Conservation (phyloP, 169 alveolate species). For the Plasmodium berghei region DNA sequence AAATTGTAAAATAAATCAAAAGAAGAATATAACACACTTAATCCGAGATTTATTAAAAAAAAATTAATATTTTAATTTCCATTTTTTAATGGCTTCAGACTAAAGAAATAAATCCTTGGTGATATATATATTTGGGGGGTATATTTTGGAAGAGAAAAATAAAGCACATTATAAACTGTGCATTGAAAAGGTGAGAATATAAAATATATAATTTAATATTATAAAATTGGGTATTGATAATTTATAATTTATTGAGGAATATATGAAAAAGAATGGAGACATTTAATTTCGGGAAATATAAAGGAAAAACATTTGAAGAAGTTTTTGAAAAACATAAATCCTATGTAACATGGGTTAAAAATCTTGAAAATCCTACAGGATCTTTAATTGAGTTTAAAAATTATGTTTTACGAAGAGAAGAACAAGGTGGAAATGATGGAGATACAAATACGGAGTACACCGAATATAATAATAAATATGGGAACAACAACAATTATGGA, state of each 20-base stretch:
- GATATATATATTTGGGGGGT: too few species aligned
- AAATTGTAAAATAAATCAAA: too few species aligned
- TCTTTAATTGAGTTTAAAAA: constrained; percentile 77
- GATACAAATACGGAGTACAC: background rate
- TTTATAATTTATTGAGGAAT: background rate
- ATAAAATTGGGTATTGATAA: too few species aligned
- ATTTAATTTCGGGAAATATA: constrained; percentile 82
- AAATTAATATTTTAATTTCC: too few species aligned
- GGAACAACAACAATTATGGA: background rate
- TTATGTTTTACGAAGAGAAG: constrained; percentile 54
- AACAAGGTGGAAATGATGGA: background rate
- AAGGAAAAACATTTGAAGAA: constrained; percentile 84
- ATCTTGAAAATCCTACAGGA: constrained; percentile 79
- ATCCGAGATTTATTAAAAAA: too few species aligned
- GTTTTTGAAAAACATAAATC: constrained; percentile 78
- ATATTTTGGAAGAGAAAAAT: too few species aligned
- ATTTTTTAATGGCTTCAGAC: too few species aligned
- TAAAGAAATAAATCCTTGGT: too few species aligned
- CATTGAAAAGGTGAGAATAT: too few species aligned
- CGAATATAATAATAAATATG: background rate
- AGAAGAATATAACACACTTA: too few species aligned
- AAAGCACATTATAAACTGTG: too few species aligned
- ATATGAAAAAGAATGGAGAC: constrained; percentile 29
- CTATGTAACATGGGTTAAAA: constrained; percentile 80
- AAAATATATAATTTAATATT: too few species aligned